phyloP scores from a whole-genome alignment of 306 rosid genomes.

The Sicyos baderoa region DNA sequence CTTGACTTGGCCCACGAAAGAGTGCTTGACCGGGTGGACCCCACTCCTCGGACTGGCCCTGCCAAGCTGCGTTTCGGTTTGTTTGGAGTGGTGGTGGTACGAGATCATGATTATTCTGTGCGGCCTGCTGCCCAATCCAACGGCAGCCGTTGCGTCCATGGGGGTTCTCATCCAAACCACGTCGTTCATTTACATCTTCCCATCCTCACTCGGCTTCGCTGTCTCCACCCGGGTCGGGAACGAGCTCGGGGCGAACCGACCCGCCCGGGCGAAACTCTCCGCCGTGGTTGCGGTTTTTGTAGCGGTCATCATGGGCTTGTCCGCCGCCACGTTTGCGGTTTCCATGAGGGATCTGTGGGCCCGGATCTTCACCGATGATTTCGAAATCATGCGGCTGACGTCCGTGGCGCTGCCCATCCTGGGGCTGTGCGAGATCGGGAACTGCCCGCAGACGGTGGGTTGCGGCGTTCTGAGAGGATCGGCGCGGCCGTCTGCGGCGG shows the following conservation, averaged over 20 bases:
- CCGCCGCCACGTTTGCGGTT: conserved; percentile 47
- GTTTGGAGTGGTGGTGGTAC: conserved; percentile 99
- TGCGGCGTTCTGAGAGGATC: conserved; percentile 85
- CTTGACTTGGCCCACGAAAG: conserved; percentile 54
- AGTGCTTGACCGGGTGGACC: conserved; percentile 58
- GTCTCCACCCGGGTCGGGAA: conserved; percentile 88
- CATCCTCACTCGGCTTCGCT: conserved; percentile 64
- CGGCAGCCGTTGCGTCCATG: conserved; percentile 76
- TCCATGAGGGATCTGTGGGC: conserved; percentile 61
- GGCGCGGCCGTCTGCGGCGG: conserved; percentile 78
- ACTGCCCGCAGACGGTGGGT: conserved; percentile 88
- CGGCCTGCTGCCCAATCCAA: conserved; percentile 66
- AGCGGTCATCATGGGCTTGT: conserved; percentile 46
- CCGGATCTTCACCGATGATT: conserved; percentile 52
- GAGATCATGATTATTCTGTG: conserved; percentile 87
- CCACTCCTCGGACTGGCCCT: conserved; percentile 55
- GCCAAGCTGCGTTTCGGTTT: conserved; percentile 87
- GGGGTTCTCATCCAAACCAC: conserved; percentile 85
- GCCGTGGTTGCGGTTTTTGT: conserved; percentile 47
- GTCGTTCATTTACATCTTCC: conserved; percentile 75
- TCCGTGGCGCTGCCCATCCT: conserved; percentile 64
- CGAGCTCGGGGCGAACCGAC: conserved; percentile 60
- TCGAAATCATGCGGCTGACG: conserved; percentile 50
- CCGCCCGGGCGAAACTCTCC: conserved; percentile 36
- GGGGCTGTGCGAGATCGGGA: conserved; percentile 87